These are phyloP conservation scores for Urochloa ruziziensis DNA, from an alignment of 176 grass and related monocot genomes.

Conservation along the genomic window DNA sequence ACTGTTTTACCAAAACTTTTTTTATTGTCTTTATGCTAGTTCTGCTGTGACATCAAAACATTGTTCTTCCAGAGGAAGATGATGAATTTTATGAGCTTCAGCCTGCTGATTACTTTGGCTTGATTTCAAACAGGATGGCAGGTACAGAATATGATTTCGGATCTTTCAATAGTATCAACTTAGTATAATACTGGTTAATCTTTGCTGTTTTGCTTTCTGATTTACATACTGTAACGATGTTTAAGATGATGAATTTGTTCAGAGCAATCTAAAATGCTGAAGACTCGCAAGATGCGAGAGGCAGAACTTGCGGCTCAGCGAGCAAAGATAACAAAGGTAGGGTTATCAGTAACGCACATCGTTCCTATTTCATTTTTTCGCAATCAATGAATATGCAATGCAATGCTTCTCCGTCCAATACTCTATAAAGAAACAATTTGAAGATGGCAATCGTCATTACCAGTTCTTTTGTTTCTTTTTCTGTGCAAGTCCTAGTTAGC, in stretches of 20 bases:
- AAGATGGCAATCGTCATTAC: neutral
- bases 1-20: neutral
- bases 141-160: constrained; percentile 33
- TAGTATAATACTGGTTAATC: neutral
- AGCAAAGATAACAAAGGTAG: constrained; percentile 79
- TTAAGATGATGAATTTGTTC: constrained; percentile 18
- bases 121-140: constrained; percentile 63
- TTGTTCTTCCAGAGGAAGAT: constrained; percentile 66
- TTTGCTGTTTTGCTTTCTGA: neutral
- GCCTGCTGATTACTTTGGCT: constrained; percentile 70
- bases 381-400: neutral
- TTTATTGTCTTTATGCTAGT: neutral
- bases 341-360: neutral
- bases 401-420: neutral
- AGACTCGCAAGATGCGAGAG: constrained; percentile 89
- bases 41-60: constrained; percentile 15
- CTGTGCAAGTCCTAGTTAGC: neutral
- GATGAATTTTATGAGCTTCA: constrained; percentile 95
- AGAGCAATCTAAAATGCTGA: constrained; percentile 74
- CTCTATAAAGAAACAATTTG: neutral
- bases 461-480: neutral
- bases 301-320: constrained; percentile 78
- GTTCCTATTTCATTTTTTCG: neutral
- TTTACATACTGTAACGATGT: constrained; percentile 9
- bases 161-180: neutral